phyloP scores from a whole-genome alignment of 805 yeast species.

The Wickerhamomyces ciferrii region DNA sequence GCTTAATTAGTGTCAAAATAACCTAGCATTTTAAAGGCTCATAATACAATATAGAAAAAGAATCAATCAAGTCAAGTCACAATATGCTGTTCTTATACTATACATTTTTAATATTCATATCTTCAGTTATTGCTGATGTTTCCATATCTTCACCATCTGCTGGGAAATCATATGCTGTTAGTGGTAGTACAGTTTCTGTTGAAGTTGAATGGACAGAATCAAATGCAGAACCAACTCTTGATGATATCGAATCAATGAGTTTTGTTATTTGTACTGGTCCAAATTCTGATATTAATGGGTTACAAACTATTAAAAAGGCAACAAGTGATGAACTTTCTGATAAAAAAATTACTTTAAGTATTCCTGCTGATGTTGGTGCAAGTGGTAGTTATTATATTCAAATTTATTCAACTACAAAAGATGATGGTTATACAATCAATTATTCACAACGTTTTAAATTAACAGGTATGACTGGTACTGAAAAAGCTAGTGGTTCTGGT shows the following conservation, averaged over 20 bases:
- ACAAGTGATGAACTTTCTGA: conserved; percentile 25
- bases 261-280: conserved; percentile 70
- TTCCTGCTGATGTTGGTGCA: conserved; percentile 41
- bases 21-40: too few relatives aligned
- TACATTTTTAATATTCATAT: neutral
- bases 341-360: conserved; percentile 31
- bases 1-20: neutral
- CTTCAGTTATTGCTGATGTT: conserved; percentile 17
- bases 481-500: conserved; percentile 37
- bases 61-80: neutral
- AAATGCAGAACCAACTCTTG: conserved; percentile 41
- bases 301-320: conserved; percentile 24
- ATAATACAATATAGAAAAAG: too few relatives aligned
- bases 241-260: conserved; percentile 37
- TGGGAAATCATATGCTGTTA: conserved; percentile 14
- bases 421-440: conserved; percentile 48
- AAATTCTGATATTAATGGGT: conserved; percentile 40
- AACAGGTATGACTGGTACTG: conserved; percentile 67
- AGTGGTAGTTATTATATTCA: conserved; percentile 75
- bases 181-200: conserved; percentile 24
- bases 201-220: conserved; percentile 49
- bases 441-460: conserved; percentile 65
- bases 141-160: conserved; percentile 21
- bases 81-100: neutral
- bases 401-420: conserved; percentile 37